Conservation (phyloP, 2,329 filamentous ascomycete genomes). For the Neonectria hederae region DNA sequence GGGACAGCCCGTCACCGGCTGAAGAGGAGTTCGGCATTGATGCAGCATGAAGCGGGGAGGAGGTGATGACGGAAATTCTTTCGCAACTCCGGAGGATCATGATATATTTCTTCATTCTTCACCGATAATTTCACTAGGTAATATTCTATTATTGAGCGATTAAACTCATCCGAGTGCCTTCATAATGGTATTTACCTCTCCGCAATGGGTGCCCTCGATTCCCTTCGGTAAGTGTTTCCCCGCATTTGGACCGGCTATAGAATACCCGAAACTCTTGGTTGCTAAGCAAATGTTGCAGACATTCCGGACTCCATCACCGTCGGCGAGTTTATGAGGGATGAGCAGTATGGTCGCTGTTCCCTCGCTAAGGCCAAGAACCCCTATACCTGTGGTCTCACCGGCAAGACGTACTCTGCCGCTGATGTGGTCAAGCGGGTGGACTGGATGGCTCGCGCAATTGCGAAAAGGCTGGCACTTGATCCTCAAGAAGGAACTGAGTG, state of each 20-base stretch:
- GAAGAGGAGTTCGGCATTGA: not conserved
- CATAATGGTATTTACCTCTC: conserved; percentile 65
- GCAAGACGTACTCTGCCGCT: conserved; percentile 68
- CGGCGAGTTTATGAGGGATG: conserved; percentile 78
- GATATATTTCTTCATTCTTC: not conserved
- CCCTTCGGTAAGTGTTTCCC: conserved; percentile 53
- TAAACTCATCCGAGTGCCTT: not conserved
- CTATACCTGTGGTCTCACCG: conserved; percentile 80
- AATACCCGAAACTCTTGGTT: not conserved
- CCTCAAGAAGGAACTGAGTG: conserved; percentile 77
- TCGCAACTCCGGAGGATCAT: not conserved
- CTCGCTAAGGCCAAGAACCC: conserved; percentile 72
- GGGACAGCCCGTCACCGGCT: not conserved
- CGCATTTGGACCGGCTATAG: not conserved
- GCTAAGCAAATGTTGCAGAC: conserved; percentile 45
- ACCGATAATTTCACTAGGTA: not conserved
- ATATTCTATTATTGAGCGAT: not conserved
- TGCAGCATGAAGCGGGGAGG: not conserved
- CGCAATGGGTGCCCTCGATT: conserved; percentile 68
- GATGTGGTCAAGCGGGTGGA: conserved; percentile 75
- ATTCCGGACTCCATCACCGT: conserved; percentile 79
- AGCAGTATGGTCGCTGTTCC: conserved; percentile 55
- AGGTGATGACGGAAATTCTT: not conserved
- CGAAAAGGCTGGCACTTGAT: conserved; percentile 74
- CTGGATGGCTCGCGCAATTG: conserved; percentile 72